Evolutionary conservation across 2,329 filamentous ascomycete species (phyloP), one percentile per base, ranked within the genome.

Genomic region (Penicillium occitanis): DNA sequence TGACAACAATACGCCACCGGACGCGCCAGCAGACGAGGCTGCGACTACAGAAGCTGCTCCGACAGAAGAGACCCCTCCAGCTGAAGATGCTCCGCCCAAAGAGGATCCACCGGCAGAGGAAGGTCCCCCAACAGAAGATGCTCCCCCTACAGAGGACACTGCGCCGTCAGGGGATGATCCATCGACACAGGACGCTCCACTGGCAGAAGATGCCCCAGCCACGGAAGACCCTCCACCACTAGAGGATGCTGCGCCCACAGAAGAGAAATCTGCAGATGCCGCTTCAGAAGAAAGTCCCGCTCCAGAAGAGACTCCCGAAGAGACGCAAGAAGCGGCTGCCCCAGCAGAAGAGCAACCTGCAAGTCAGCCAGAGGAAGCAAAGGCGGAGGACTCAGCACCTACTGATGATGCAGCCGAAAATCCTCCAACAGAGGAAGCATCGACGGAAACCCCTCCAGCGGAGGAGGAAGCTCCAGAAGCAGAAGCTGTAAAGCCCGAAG

Each of bases 171-270:
- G 53, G 5, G 64, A 66, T 22, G 10, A 35, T 7, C 3, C 50
- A 1, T 13, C 25, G 2, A 2, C 50, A 46, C 59, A 62, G 57
- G 50, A 63, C 5, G 8, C 22, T 25, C 6, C 63, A 17, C 30
- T 37, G n/a, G 42, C 30, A 42, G 55, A 51, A 1, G 33, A 40
- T 35, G 8, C 14, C 17, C 25, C 28, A 19, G 2, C 25, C 3
- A 64, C 62, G 37, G 64, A 66, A 25, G 33, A 51, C 22, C 35
- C 33, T 19, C 13, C 28, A 1, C 51, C 66, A 33, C 67, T 68
- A 53, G 69, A 71, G 61, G 73, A 72, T 63, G 61, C 61, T 17
- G 7, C 67, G 25, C 44, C 46, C 7, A 67, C 69, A 14, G 66
- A 64, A 48, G 58, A 63, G 7, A 13, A 64, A 42, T 30, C 44